Base-by-base conservation (phyloP, 2,329 filamentous ascomycete genomes). In the Ophiostoma ips region DNA sequence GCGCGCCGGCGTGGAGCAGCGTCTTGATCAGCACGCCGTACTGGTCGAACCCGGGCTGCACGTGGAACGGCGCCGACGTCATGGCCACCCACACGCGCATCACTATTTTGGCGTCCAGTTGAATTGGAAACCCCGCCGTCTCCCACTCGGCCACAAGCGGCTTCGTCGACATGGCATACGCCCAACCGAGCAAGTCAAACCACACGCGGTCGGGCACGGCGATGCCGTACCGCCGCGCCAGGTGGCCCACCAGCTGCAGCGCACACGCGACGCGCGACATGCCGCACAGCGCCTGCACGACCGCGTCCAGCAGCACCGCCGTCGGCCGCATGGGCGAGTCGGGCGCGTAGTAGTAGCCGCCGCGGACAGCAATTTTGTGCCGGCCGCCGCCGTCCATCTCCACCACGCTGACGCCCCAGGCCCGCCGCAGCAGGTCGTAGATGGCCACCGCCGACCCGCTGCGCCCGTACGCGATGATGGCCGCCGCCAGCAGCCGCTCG, bases 271-370 rank as follows among this genome's bases (percentile, higher is more conserved):
- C 69, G 50, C 81, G 71, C 45, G 75, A 79, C 62, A 82, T 85
- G 53, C 71, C 72, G n/a, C 82, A 76, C 55, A 82, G 84, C 1
- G 71, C 68, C 59, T 87, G 79, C 6, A 82, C 81, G n/a, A 89
- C 66, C 9, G 81, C 74, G 50, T 76, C 69, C 19, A 90, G 69
- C 0, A 89, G 68, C 2, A 68, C 66, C 8, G 62, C 55, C 0
- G 75, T 77, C 2, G 86, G 85, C 47, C 69, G 66, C 31, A 83
- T 62, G 8, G 76, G 72, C 1, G 76, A 81, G 28, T 70, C 67
- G 1, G 56, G 58, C 1, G 67, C 60, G 40, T 76, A 71, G 1
- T 59, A 57, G 30, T 60, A 66, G n/a, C 68, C 64, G 15, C 61
- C 66, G 1, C 51, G 54, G 37, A 69, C 53, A 43, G 51, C 0